Evolutionary conservation across 345 rosid genomes (phyloP).

Genomic region (Iberis pinnata): DNA sequence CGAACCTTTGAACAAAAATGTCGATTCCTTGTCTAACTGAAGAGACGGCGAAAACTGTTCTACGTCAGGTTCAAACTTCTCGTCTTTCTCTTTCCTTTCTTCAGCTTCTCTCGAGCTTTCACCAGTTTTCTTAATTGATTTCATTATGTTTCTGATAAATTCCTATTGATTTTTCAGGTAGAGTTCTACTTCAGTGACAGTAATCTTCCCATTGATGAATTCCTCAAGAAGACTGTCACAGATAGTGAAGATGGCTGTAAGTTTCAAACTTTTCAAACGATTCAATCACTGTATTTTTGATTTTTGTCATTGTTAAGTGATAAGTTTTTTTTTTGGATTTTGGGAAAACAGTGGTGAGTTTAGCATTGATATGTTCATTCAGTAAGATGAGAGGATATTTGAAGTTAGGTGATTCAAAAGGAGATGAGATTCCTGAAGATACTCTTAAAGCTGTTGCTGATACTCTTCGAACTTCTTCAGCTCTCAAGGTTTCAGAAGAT

Average conservation of each 20-base stretch:
- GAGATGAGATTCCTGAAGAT: constrained; percentile 66
- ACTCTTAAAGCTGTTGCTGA: constrained; percentile 74
- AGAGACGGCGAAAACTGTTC: constrained; percentile 54
- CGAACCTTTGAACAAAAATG: constrained; percentile 34
- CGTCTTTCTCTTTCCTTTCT: neutral
- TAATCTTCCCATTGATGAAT: constrained; percentile 76
- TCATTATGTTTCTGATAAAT: neutral
- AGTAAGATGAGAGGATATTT: constrained; percentile 83
- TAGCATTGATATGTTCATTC: constrained; percentile 88
- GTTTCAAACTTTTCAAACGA: neutral
- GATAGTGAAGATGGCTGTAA: constrained; percentile 80
- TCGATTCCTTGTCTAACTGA: constrained; percentile 54
- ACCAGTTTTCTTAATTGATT: neutral
- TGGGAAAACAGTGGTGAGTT: constrained; percentile 54
- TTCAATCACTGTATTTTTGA: neutral
- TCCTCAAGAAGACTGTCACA: constrained; percentile 52
- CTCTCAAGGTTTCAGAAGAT: constrained; percentile 80
- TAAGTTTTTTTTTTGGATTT: constrained; percentile 18
- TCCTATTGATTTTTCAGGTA: constrained; percentile 41
- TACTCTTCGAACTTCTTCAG: constrained; percentile 58
- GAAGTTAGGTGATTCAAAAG: constrained; percentile 52
- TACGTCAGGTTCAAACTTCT: constrained; percentile 54
- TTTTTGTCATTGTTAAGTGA: neutral
- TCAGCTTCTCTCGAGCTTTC: neutral
- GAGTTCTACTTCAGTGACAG: constrained; percentile 96